Percentiles rank a stretch among this genome's conserved stretches.
These are phyloP conservation scores for Trypanosoma avium DNA, from an alignment of 208 protist species.

Conservation along the genomic window DNA sequence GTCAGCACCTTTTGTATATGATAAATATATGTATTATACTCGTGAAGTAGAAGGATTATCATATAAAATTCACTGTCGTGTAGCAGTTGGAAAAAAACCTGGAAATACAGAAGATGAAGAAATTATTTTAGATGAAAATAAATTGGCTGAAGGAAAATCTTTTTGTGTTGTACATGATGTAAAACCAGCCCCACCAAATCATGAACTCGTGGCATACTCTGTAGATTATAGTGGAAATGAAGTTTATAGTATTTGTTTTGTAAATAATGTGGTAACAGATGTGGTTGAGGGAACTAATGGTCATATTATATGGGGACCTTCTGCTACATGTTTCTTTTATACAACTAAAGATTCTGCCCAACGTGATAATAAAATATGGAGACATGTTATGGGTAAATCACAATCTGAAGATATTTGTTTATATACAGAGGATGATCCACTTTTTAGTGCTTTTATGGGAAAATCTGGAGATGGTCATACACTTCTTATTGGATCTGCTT, in stretches of 20 bases:
- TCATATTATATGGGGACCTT: constrained; percentile 64
- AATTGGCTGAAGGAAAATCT: constrained; percentile 73
- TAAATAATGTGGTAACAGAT: constrained; percentile 37
- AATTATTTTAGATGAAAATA: constrained; percentile 82
- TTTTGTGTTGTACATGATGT: constrained; percentile 75
- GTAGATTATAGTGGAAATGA: constrained; percentile 86
- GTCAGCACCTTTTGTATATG: constrained; percentile 68
- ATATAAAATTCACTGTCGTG: constrained; percentile 89
- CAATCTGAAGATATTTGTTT: constrained; percentile 77
- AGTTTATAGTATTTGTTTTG: constrained; percentile 80
- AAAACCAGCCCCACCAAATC: constrained; percentile 48
- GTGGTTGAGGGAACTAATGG: constrained; percentile 73
- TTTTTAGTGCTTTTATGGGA: constrained; percentile 58
- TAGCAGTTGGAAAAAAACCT: constrained; percentile 42
- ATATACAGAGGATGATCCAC: constrained; percentile 72
- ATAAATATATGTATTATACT: constrained; percentile 80
- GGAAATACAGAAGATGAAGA: constrained; percentile 59
- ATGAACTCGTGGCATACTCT: constrained; percentile 76
- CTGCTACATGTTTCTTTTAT: constrained; percentile 80
- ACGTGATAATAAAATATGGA: constrained; percentile 85
- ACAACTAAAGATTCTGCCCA: constrained; percentile 74
- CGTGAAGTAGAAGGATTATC: constrained; percentile 78
- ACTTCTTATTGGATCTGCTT: constrained; percentile 56
- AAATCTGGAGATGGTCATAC: constrained; percentile 72
- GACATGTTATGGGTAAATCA: constrained; percentile 72